Evolutionary conservation across 2,329 filamentous ascomycete genomes (phyloP), one percentile per base, ranked within the genome.

Genomic region (Coniochaeta hoffmannii): DNA sequence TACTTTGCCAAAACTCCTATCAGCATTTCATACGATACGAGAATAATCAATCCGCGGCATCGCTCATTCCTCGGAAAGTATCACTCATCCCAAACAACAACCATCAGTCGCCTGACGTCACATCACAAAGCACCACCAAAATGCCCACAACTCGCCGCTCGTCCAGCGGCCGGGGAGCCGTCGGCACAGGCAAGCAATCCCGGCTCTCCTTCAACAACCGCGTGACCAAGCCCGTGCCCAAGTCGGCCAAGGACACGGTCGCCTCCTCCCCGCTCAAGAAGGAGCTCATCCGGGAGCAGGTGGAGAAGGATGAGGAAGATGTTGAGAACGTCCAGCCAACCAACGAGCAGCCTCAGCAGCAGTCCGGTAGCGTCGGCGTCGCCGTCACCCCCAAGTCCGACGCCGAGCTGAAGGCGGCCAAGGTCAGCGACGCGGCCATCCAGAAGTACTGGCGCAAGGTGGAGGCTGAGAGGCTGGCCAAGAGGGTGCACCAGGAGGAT

Each of bases 401-500:
- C 57, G 72, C 69, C 6, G 79, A 88, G 63, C 62, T 77, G 24
- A 73, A 71, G 57, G 91, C 90, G 1, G 76, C 82, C 59, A 80
- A 82, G 61, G 72, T 95, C 41, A 81, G 80, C 8, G 80, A 88
- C 56, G 73, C 79, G 50, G 84, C 90, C 63, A 85, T 97, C 59
- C 81, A 81, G 63, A 78, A 76, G 65, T 97, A 96, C 69, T 97
- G 91, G 91, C 76, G 76, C 61, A 70, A 70, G 11, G 83, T 93
- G 61, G 90, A 96, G 74, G 74, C 75, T 38, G 78, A 84, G 64
- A 79, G 90, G 62, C 79, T 78, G 57, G 82, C 89, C 17, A 81
- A 82, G 41, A 76, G 87, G 63, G 85, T 96, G 34, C 94, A 97
- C 66, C 90, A 96, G 71, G 71, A 86, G 63, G 86, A 78, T 2